Percentiles rank a stretch among this genome's conserved stretches.
phyloP scores from a whole-genome alignment of 345 rosid species.

The Mangifera indica region DNA sequence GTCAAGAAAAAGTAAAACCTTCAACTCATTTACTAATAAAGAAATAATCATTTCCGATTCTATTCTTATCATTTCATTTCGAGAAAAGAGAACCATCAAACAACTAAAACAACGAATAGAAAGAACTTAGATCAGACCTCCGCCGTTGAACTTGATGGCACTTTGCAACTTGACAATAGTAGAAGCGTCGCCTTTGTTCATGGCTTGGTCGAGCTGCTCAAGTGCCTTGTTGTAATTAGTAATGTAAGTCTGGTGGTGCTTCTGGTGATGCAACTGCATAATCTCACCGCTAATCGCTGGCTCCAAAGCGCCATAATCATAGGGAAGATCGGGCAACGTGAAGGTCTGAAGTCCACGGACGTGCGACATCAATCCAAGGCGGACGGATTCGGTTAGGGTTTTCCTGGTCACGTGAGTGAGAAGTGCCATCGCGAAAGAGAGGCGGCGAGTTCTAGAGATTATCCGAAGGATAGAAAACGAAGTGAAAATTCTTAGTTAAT shows the following conservation, averaged over 20 bases:
- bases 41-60: no score
- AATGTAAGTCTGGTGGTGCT: conserved; percentile 90
- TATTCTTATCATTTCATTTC: no score
- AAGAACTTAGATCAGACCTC: conserved; percentile 47
- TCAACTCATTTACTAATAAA: no score
- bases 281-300: conserved; percentile 93
- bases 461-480: no score
- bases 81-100: neutral
- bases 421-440: conserved; percentile 53
- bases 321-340: conserved; percentile 87
- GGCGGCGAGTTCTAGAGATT: no score
- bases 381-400: conserved; percentile 35
- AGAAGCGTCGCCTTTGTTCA: conserved; percentile 64
- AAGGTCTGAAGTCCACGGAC: conserved; percentile 54
- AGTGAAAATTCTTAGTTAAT: neutral
- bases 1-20: no score
- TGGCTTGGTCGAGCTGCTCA: conserved; percentile 72
- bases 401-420: conserved; percentile 42
- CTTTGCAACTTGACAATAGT: conserved; percentile 70
- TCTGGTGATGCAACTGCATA: conserved; percentile 97
- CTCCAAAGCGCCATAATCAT: conserved; percentile 85
- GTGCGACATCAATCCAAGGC: conserved; percentile 18
- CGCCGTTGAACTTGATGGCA: conserved; percentile 96
- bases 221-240: conserved; percentile 87
- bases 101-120: no score